These are phyloP conservation scores for Trypanosoma platydactyli DNA, from an alignment of 208 protist genomes.

Conservation along the genomic window DNA sequence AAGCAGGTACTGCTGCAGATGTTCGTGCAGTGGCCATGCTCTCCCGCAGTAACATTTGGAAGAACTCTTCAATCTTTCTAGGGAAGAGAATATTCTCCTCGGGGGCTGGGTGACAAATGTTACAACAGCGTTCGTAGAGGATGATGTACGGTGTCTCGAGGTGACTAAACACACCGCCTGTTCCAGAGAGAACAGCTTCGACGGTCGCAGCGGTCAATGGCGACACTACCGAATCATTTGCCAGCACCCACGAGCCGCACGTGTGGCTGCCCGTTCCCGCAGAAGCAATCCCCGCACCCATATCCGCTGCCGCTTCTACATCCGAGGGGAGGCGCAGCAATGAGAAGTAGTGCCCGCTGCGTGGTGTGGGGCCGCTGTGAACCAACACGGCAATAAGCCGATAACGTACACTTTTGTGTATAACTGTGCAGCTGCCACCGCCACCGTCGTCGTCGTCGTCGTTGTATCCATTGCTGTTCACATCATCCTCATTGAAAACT, in stretches of 20 bases:
- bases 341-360: slow-evolving; percentile 70
- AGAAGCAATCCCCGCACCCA: too few relatives aligned
- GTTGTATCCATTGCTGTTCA: background rate
- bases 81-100: slow-evolving; percentile 7
- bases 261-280: background rate
- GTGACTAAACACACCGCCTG: slow-evolving; percentile 35
- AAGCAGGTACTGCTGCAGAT: background rate
- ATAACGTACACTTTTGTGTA: slow-evolving; percentile 39
- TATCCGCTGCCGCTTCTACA: background rate
- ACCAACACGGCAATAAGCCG: slow-evolving; percentile 54
- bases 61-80: slow-evolving; percentile 1
- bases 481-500: background rate
- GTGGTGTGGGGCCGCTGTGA: slow-evolving; percentile 64
- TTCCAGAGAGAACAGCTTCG: slow-evolving; percentile 35
- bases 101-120: slow-evolving; percentile 4
- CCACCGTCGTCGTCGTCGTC: slow-evolving; percentile 10
- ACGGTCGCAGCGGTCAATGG: slow-evolving; percentile 28
- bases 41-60: background rate
- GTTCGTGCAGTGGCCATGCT: background rate
- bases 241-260: slow-evolving; percentile 44
- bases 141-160: slow-evolving; percentile 64
- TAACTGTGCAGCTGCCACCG: slow-evolving; percentile 4
- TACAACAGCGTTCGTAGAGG: slow-evolving; percentile 50
- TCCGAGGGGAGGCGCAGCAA: slow-evolving; percentile 21
- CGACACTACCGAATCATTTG: slow-evolving; percentile 56